A percentile compares a stretch with the other conserved stretches of the same genome.
Conservation (phyloP, 2,329 filamentous ascomycete genomes). For the Claviceps pusilla region DNA sequence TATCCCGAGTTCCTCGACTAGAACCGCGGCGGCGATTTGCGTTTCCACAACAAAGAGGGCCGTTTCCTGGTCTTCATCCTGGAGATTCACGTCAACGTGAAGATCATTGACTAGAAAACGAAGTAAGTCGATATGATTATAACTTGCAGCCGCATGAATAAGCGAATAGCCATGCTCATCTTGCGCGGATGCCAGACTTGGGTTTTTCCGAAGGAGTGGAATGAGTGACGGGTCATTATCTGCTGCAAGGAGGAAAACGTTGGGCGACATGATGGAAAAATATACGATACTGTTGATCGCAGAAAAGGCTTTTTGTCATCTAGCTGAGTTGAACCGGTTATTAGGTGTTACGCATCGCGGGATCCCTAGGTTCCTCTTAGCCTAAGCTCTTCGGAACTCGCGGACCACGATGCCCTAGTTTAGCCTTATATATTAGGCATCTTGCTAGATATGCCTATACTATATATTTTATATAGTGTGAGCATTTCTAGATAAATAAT, state of each 20-base stretch:
- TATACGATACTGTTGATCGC: background rate
- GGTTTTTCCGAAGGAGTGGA: constrained; percentile 56
- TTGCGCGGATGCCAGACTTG: constrained; percentile 61
- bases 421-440: too few relatives aligned
- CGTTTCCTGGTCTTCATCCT: constrained; percentile 84
- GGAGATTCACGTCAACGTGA: constrained; percentile 62
- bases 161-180: constrained; percentile 91
- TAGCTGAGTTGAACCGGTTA: background rate
- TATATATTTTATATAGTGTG: too few relatives aligned
- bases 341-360: too few relatives aligned
- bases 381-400: too few relatives aligned
- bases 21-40: constrained; percentile 56
- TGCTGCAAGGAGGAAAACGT: constrained; percentile 63
- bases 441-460: too few relatives aligned
- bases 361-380: too few relatives aligned
- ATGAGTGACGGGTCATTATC: constrained; percentile 65
- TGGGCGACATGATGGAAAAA: constrained; percentile 23
- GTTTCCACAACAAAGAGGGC: constrained; percentile 88
- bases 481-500: too few relatives aligned
- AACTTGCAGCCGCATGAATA: constrained; percentile 83
- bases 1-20: constrained; percentile 71
- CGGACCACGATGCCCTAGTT: too few relatives aligned
- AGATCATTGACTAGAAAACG: constrained; percentile 62
- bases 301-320: background rate
- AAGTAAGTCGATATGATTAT: constrained; percentile 71